phyloP scores from a whole-genome alignment of 2,329 filamentous ascomycete species.

The Shiraia bambusicola region DNA sequence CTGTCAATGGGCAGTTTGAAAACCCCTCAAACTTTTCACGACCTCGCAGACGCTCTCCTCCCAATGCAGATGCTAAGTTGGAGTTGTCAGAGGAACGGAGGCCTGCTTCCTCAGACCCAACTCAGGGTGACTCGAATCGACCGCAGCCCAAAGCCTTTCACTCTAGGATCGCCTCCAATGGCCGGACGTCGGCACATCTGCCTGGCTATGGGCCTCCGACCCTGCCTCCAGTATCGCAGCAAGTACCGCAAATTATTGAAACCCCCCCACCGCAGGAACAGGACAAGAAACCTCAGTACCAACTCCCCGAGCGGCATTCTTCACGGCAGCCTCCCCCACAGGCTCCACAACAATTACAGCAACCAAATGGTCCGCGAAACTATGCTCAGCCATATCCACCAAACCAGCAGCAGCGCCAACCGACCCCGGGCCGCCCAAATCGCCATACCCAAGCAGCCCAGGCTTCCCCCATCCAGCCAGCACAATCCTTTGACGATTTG shows the following conservation, averaged over 20 bases:
- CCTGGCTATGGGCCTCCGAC: slow-evolving; percentile 48
- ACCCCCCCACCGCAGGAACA: slow-evolving; percentile 52
- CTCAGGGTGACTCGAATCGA: slow-evolving; percentile 36
- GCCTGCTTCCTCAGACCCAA: slow-evolving; percentile 19
- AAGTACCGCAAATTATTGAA: slow-evolving; percentile 64
- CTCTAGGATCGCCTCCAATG: slow-evolving; percentile 58
- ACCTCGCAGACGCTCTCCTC: slow-evolving; percentile 46
- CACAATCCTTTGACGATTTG: slow-evolving; percentile 64
- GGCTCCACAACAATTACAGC: slow-evolving; percentile 14
- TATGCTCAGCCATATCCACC: slow-evolving; percentile 12
- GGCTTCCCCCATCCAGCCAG: slow-evolving; percentile 42
- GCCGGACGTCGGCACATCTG: slow-evolving; percentile 55
- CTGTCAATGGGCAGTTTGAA: slow-evolving; percentile 47
- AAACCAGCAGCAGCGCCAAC: slow-evolving; percentile 24
- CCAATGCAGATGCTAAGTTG: slow-evolving; percentile 21
- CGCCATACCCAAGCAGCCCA: slow-evolving; percentile 35
- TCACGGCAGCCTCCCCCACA: slow-evolving; percentile 44
- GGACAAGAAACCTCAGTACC: slow-evolving; percentile 33
- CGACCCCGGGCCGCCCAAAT: slow-evolving; percentile 25
- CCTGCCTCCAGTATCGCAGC: slow-evolving; percentile 4
- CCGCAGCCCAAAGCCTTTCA: slow-evolving; percentile 54
- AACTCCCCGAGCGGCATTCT: slow-evolving; percentile 56
- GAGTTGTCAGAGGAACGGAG: slow-evolving; percentile 29
- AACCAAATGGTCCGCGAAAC: slow-evolving; percentile 20
- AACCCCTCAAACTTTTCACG: slow-evolving; percentile 60